These are phyloP conservation scores for Scytalidium sp. DNA, from an alignment of 2,329 filamentous ascomycete species.

Conservation along the genomic window DNA sequence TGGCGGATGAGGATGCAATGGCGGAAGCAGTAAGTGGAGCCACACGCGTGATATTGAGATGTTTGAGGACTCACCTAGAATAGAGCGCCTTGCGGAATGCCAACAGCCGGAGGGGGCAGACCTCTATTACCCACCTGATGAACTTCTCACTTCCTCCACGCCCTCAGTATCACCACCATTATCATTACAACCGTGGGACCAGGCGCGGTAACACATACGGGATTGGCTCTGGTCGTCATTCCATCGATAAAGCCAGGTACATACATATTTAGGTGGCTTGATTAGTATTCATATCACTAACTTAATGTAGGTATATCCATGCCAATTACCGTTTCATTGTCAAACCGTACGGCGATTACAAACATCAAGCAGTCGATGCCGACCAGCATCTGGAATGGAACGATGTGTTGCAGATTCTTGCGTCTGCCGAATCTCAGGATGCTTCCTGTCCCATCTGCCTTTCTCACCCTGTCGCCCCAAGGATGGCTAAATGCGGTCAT, in stretches of 20 bases:
- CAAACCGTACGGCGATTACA: conserved; percentile 75
- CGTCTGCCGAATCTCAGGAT: conserved; percentile 82
- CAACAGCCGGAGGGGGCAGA: conserved; percentile 81
- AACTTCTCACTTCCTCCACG: conserved; percentile 82
- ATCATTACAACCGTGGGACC: conserved; percentile 43
- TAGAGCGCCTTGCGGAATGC: conserved; percentile 54
- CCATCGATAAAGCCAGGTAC: conserved; percentile 84
- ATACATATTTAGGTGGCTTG: conserved; percentile 20
- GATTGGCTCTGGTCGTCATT: conserved; percentile 83
- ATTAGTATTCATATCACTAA: conserved; percentile 14
- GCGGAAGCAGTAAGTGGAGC: conserved; percentile 68
- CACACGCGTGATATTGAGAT: conserved; percentile 1
- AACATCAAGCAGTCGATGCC: conserved; percentile 76
- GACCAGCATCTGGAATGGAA: conserved; percentile 90
- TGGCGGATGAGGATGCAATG: conserved; percentile 83
- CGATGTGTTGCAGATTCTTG: conserved; percentile 86
- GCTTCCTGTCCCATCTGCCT: conserved; percentile 94
- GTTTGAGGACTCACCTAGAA: conserved; percentile 9
- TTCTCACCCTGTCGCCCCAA: conserved; percentile 84
- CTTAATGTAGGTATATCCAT: conserved; percentile 69
- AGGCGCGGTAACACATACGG: conserved; percentile 76
- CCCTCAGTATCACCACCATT: conserved; percentile 54
- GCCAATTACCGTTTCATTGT: conserved; percentile 98
- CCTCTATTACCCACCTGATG: conserved; percentile 94
- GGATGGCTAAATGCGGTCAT: conserved; percentile 96